Percentiles rank a stretch among this genome's conserved stretches.
These are phyloP conservation scores for Byssochlamys sp. DNA, from an alignment of 2,329 filamentous ascomycete genomes.

Conservation along the genomic window DNA sequence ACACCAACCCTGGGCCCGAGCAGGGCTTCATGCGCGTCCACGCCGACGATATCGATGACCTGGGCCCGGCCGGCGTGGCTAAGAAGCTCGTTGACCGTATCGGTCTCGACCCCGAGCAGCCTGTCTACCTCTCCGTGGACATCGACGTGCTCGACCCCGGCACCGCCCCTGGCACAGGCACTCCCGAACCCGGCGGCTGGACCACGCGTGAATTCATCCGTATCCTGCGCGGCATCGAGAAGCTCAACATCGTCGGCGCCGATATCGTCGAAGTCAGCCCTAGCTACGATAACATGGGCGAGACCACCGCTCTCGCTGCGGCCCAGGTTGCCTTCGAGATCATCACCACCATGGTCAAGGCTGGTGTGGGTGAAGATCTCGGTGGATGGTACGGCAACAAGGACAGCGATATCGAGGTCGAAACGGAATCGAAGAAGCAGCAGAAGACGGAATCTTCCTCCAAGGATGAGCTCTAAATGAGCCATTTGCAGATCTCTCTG, in stretches of 20 bases:
- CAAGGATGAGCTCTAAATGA: slow-evolving; percentile 17
- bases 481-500: background rate
- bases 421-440: slow-evolving; percentile 5
- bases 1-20: slow-evolving; percentile 57
- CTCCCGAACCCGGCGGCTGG: slow-evolving; percentile 84
- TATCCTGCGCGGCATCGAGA: slow-evolving; percentile 72
- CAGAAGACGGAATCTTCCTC: background rate
- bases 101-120: slow-evolving; percentile 54
- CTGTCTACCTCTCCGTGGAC: slow-evolving; percentile 72
- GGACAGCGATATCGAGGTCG: slow-evolving; percentile 5
- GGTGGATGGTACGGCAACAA: slow-evolving; percentile 32
- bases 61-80: slow-evolving; percentile 63
- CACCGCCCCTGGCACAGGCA: slow-evolving; percentile 65
- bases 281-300: slow-evolving; percentile 69
- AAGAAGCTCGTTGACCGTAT: slow-evolving; percentile 60
- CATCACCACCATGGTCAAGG: slow-evolving; percentile 53
- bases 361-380: slow-evolving; percentile 29
- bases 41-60: slow-evolving; percentile 79
- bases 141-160: slow-evolving; percentile 73
- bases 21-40: slow-evolving; percentile 73
- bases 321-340: slow-evolving; percentile 80
- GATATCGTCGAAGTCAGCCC: slow-evolving; percentile 85
- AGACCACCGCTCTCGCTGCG: slow-evolving; percentile 72
- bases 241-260: slow-evolving; percentile 73
- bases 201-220: slow-evolving; percentile 78